Percentiles rank a stretch among this genome's conserved stretches.
phyloP scores from a whole-genome alignment of 768 basidiomycete species.

The Lactarius hengduanensis region DNA sequence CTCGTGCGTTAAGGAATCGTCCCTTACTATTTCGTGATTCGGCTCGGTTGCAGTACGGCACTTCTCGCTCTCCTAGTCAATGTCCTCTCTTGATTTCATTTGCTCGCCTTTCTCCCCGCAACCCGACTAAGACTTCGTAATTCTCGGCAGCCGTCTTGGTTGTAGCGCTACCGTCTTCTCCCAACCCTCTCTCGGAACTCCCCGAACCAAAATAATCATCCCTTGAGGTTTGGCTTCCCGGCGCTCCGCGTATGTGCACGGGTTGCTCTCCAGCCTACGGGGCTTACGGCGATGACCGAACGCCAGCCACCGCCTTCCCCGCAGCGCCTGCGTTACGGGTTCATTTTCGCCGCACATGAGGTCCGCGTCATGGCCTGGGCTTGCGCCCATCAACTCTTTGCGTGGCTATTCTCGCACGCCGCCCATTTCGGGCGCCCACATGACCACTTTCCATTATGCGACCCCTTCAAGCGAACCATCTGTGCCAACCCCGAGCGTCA shows the following conservation, averaged over 20 bases:
- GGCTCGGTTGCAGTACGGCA: slow-evolving; percentile 24
- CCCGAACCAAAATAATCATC: slow-evolving; percentile 4
- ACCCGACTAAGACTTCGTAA: slow-evolving; percentile 6
- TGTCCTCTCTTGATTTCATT: slow-evolving; percentile 12
- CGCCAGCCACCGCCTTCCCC: slow-evolving; percentile 24
- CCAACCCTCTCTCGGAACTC: slow-evolving; percentile 12
- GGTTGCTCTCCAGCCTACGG: not conserved
- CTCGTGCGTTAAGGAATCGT: slow-evolving; percentile 14
- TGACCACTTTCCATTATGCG: slow-evolving; percentile 13
- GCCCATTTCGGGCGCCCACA: slow-evolving; percentile 19
- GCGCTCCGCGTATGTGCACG: slow-evolving; percentile 20
- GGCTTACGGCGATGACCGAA: slow-evolving; percentile 11
- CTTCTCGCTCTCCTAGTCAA: slow-evolving; percentile 24
- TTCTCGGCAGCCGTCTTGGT: slow-evolving; percentile 3
- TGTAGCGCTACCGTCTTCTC: not conserved
- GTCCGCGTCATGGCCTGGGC: slow-evolving; percentile 25
- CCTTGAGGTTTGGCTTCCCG: not conserved
- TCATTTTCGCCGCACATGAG: slow-evolving; percentile 1
- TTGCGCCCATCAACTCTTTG: slow-evolving; percentile 21
- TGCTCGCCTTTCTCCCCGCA: slow-evolving; percentile 2
- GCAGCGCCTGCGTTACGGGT: slow-evolving; percentile 19
- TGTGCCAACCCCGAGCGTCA: slow-evolving; percentile 16
- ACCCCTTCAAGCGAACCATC: slow-evolving; percentile 1
- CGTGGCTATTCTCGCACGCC: slow-evolving; percentile 20
- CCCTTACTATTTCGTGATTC: slow-evolving; percentile 23